These are phyloP conservation scores for Amauroascus niger DNA, from an alignment of 2,329 filamentous ascomycete species.

Conservation along the genomic window DNA sequence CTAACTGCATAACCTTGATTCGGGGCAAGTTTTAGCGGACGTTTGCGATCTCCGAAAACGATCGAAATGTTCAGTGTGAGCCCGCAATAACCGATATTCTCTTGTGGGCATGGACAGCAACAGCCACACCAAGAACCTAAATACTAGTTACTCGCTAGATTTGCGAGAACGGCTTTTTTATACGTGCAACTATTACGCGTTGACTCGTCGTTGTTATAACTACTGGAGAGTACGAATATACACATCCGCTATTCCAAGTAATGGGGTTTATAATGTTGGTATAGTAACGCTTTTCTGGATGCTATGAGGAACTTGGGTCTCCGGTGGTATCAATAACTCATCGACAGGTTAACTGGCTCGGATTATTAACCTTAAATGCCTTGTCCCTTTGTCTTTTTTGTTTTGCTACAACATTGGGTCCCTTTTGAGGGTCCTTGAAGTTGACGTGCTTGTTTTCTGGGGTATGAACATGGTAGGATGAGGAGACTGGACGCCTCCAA, in stretches of 20 bases:
- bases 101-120: not conserved
- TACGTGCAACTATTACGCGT: no score
- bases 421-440: not conserved
- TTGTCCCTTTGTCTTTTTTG: not conserved
- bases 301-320: not conserved
- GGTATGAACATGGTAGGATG: conserved; percentile 5
- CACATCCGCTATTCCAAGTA: no score
- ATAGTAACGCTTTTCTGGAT: no score
- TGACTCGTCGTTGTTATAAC: no score
- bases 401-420: not conserved
- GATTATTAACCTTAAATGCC: conserved; percentile 4
- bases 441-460: not conserved
- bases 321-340: not conserved
- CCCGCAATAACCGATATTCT: not conserved
- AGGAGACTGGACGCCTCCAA: not conserved
- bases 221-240: no score
- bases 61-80: not conserved
- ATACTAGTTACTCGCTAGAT: no score
- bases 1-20: no score
- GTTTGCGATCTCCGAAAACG: not conserved
- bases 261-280: no score
- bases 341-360: not conserved
- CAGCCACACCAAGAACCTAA: not conserved
- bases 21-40: conserved; percentile 5
- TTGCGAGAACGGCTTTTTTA: no score